Evolutionary conservation across 2,329 filamentous ascomycete species (phyloP).

Genomic region (Aspergillus floridensis): DNA sequence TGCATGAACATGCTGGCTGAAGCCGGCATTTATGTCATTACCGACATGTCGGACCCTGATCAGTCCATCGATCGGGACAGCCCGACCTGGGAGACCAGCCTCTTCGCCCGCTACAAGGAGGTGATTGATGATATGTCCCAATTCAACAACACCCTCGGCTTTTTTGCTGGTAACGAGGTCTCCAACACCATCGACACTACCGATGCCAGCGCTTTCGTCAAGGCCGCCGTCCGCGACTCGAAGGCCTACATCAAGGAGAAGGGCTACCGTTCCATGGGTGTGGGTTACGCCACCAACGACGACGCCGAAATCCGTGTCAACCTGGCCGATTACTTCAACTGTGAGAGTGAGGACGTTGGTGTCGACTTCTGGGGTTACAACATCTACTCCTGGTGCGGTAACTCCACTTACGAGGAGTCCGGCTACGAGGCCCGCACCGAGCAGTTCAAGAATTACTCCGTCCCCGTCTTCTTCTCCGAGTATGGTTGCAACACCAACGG

Average conservation of each 20-base stretch:
- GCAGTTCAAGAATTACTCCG: constrained; percentile 83
- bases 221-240: constrained; percentile 91
- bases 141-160: constrained; percentile 88
- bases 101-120: constrained; percentile 74
- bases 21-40: constrained; percentile 89
- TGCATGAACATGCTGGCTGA: constrained; percentile 81
- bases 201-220: constrained; percentile 84
- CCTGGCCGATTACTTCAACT: constrained; percentile 92
- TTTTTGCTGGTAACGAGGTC: constrained; percentile 98
- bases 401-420: constrained; percentile 71
- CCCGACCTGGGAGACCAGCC: constrained; percentile 71
- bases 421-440: constrained; percentile 77
- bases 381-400: constrained; percentile 97
- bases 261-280: constrained; percentile 72
- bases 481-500: constrained; percentile 83
- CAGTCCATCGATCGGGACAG: constrained; percentile 79
- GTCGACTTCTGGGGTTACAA: constrained; percentile 99
- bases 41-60: constrained; percentile 77
- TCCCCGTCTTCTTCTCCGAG: constrained; percentile 95
- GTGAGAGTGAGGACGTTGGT: constrained; percentile 60
- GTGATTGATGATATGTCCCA: constrained; percentile 76
- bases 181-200: constrained; percentile 86
- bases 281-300: constrained; percentile 94
- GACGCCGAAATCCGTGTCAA: constrained; percentile 75
- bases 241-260: constrained; percentile 85